Percentiles rank a stretch among this genome's conserved stretches.
These are phyloP conservation scores for Castanea crenata DNA, from an alignment of 306 rosid genomes.

Conservation along the genomic window DNA sequence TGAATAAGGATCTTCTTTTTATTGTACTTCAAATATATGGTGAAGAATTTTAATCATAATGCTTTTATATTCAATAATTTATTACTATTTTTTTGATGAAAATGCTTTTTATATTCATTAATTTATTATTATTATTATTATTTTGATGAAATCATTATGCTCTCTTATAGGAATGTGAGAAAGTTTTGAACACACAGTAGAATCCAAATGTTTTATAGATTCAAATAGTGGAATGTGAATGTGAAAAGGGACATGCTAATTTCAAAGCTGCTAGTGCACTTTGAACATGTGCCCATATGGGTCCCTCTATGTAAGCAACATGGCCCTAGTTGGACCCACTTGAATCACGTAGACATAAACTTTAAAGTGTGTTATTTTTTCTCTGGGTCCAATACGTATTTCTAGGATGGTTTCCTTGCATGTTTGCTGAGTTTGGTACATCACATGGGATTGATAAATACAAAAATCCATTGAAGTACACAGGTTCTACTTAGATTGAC, in stretches of 20 bases:
- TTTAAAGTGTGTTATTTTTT: not conserved
- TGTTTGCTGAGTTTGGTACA: not conserved
- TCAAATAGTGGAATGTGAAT: not conserved
- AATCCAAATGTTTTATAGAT: not conserved
- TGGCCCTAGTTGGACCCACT: not conserved
- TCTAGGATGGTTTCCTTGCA: not conserved
- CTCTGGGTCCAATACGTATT: not conserved
- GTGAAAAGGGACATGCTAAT: not conserved
- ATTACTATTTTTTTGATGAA: too few relatives aligned
- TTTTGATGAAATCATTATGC: constrained; percentile 18
- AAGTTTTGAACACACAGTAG: constrained; percentile 2
- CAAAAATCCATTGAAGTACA: not conserved
- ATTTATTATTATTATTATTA: too few relatives aligned
- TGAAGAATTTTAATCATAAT: constrained; percentile 22
- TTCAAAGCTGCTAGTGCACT: not conserved
- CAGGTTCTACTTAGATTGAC: not conserved
- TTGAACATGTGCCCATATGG: not conserved
- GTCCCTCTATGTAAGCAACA: not conserved
- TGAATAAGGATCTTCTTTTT: constrained; percentile 25
- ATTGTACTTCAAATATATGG: constrained; percentile 3
- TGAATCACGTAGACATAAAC: not conserved
- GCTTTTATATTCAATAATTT: not conserved
- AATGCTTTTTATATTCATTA: too few relatives aligned
- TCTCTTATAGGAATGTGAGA: constrained; percentile 34
- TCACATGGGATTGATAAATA: not conserved